phyloP scores from a whole-genome alignment of 1,139 yeast genomes.

The Scheffersomyces quercinus region DNA sequence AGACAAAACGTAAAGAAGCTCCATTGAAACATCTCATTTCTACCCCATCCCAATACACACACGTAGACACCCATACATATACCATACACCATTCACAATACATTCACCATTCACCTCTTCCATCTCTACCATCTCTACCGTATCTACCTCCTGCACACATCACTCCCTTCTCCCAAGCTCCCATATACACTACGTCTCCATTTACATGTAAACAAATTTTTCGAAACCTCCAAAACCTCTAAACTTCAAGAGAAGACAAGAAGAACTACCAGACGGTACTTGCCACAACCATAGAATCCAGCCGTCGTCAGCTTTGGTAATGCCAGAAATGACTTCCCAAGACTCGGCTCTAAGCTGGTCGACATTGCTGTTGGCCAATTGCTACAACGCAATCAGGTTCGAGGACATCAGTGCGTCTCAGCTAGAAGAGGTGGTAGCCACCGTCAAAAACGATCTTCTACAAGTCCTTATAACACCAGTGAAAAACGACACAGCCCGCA shows the following conservation, averaged over 20 bases:
- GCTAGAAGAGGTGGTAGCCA: slow-evolving; percentile 13
- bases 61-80: too few species aligned
- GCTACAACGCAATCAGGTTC: slow-evolving; percentile 36
- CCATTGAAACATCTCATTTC: too few species aligned
- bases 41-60: too few species aligned
- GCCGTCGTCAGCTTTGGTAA: neutral
- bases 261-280: too few species aligned
- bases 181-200: too few species aligned
- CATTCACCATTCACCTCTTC: too few species aligned
- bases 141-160: slow-evolving; percentile 1
- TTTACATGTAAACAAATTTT: slow-evolving; percentile 9
- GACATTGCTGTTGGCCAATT: slow-evolving; percentile 31
- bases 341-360: slow-evolving; percentile 30
- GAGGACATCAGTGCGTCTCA: slow-evolving; percentile 28
- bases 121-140: neutral
- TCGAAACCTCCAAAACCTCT: slow-evolving; percentile 2
- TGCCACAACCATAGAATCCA: neutral
- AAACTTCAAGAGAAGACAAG: too few species aligned
- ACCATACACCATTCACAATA: too few species aligned
- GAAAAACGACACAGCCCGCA: slow-evolving; percentile 57
- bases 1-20: too few species aligned
- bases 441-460: slow-evolving; percentile 48
- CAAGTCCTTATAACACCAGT: slow-evolving; percentile 50
- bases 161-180: neutral
- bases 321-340: slow-evolving; percentile 5